These are phyloP conservation scores for Acacia concinna DNA, from an alignment of 331 rosid species.

Conservation along the genomic window DNA sequence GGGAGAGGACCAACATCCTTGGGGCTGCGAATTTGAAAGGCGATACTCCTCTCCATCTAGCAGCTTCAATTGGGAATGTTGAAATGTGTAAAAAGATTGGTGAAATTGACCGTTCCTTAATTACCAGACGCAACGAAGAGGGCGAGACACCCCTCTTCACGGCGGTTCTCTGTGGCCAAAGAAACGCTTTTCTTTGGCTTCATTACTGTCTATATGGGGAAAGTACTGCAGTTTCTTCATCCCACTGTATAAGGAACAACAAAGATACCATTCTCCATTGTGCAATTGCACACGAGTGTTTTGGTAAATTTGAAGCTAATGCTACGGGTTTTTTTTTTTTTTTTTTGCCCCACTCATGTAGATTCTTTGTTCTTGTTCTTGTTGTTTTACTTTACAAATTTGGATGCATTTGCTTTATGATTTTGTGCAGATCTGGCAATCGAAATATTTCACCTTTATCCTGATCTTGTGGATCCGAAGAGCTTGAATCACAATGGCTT, in stretches of 20 bases:
- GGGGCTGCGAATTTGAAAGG: conserved; percentile 18
- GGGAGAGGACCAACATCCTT: neutral
- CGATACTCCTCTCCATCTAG: conserved; percentile 52
- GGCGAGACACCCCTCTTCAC: conserved; percentile 58
- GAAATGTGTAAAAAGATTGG: conserved; percentile 17
- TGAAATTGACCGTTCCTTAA: neutral
- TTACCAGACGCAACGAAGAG: conserved; percentile 13
- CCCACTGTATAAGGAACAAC: conserved; percentile 26
- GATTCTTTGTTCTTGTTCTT: too few species aligned
- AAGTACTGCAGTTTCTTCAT: neutral
- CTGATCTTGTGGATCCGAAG: neutral
- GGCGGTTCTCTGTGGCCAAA: conserved; percentile 49
- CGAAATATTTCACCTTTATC: conserved; percentile 38
- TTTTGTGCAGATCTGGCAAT: conserved; percentile 52
- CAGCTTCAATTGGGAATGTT: conserved; percentile 40
- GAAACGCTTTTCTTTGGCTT: conserved; percentile 40
- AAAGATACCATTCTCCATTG: conserved; percentile 55
- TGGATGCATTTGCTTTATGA: too few species aligned
- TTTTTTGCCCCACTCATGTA: too few species aligned
- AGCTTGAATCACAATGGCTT: conserved; percentile 4
- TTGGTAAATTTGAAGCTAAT: conserved; percentile 32
- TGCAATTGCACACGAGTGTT: neutral
- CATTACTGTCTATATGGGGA: conserved; percentile 2
- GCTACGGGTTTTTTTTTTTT: neutral
- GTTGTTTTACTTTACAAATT: too few species aligned